Conservation (phyloP, 164 flowering plant genomes). For the Saururus chinensis region DNA sequence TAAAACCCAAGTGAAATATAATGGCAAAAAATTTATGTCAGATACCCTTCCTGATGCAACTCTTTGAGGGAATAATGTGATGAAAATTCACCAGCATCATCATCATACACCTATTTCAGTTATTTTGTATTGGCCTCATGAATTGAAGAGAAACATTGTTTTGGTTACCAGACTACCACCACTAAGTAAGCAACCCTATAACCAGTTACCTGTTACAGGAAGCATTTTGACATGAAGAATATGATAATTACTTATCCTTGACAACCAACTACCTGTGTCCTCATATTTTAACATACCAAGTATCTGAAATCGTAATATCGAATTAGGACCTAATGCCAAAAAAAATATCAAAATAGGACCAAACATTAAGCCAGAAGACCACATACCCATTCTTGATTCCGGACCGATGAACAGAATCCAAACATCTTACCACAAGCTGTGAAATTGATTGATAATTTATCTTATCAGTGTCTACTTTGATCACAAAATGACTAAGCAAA, state of each 20-base stretch:
- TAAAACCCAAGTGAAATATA: no score
- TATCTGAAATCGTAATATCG: not conserved
- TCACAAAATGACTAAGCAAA: not conserved
- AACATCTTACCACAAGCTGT: slow-evolving; percentile 72
- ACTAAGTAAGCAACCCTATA: not conserved
- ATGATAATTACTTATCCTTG: not conserved
- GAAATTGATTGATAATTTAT: slow-evolving; percentile 3
- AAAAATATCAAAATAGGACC: not conserved
- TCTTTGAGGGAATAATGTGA: no score
- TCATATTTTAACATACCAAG: not conserved
- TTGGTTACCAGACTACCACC: not conserved
- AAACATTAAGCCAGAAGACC: slow-evolving; percentile 1
- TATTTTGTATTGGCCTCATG: no score
- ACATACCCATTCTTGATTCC: slow-evolving; percentile 46
- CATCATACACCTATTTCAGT: no score
- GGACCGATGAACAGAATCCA: slow-evolving; percentile 27
- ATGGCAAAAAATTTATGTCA: no score
- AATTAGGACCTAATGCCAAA: no score
- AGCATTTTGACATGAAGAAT: not conserved
- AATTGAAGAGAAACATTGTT: not conserved
- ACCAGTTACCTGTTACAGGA: not conserved
- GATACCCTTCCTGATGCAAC: no score
- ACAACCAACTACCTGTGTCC: not conserved
- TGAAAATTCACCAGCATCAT: no score
- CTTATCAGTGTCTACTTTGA: not conserved